Evolutionary conservation across 441 rosid species (phyloP).

Genomic region (Pelargonium australe): DNA sequence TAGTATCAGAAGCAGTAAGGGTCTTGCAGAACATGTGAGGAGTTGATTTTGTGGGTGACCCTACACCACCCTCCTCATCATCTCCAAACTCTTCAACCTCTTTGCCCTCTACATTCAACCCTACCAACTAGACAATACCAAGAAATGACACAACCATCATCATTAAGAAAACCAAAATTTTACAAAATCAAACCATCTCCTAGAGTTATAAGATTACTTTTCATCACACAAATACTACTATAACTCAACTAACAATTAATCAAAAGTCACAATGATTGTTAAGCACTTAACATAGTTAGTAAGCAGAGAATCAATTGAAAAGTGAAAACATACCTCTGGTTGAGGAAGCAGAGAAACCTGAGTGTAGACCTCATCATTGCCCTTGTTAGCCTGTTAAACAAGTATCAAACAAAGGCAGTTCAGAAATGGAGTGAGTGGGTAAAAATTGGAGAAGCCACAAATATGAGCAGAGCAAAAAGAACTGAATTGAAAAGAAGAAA

Average conservation of each 20-base stretch:
- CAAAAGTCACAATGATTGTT: no score
- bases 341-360: slow-evolving; percentile 73
- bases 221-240: no score
- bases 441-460: background rate
- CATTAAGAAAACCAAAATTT: background rate
- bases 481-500: background rate
- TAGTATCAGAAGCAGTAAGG: slow-evolving; percentile 88
- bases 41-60: slow-evolving; percentile 51
- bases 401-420: no score
- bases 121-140: slow-evolving; percentile 35
- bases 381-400: slow-evolving; percentile 66
- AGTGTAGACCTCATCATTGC: slow-evolving; percentile 88
- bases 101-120: slow-evolving; percentile 42
- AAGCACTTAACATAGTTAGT: no score
- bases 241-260: background rate
- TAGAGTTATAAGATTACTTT: background rate
- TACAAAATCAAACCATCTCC: background rate
- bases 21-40: slow-evolving; percentile 93
- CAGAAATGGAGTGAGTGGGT: no score
- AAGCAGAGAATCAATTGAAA: no score
- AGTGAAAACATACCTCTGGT: slow-evolving; percentile 52
- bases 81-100: slow-evolving; percentile 38
- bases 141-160: slow-evolving; percentile 17
- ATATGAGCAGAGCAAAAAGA: background rate
- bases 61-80: slow-evolving; percentile 49